Evolutionary conservation across 305 asterid species (phyloP), one percentile per base, ranked within the genome.

Genomic region (Fraxinus nigra): DNA sequence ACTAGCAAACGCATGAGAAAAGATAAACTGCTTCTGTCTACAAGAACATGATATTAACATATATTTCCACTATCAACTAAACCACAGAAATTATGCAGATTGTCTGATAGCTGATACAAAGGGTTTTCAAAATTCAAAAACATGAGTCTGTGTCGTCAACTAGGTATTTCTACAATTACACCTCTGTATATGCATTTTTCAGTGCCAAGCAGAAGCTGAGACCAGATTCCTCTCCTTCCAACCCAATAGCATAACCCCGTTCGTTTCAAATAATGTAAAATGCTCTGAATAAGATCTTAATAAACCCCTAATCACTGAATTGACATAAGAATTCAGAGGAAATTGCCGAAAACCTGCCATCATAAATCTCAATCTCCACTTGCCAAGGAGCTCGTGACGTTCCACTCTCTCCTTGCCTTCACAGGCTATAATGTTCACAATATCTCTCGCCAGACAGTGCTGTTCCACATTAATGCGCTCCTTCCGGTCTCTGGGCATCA

Each of bases 161-260:
- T 22, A 63, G 34, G 72, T 9, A 63, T 63, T 63, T 63, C 32
- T 7, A 59, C 11, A 59, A 59, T 18, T 59, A 59, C 69, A 63
- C 8, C 40, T 2, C 5, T n/a, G 5, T 77, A 59, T 59, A 13
- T 33, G 14, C 80, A 20, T n/a, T n/a, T 7, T n/a, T 89, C 91
- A 91, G 82, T 85, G 87, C 97, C 97, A 93, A 86, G 97, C 97
- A 34, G 97, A 93, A 34, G 94, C 92, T 0, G 97, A 93, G 73
- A 93, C 78, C 85, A 93, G 84, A 81, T 87, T 90, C 88, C 97
- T 88, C 34, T 86, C 87, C 84, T 90, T 93, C 97, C 97, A 93
- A 4, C 94, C 95, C 73, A 91, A 78, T 78, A 92, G 79, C 89
- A 91, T 86, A 3, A 89, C 93, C 7, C 97, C 94, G 72, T 90